Evolutionary conservation across 1,139 yeast genomes (phyloP).

Genomic region (Geotrichum bryndzae): DNA sequence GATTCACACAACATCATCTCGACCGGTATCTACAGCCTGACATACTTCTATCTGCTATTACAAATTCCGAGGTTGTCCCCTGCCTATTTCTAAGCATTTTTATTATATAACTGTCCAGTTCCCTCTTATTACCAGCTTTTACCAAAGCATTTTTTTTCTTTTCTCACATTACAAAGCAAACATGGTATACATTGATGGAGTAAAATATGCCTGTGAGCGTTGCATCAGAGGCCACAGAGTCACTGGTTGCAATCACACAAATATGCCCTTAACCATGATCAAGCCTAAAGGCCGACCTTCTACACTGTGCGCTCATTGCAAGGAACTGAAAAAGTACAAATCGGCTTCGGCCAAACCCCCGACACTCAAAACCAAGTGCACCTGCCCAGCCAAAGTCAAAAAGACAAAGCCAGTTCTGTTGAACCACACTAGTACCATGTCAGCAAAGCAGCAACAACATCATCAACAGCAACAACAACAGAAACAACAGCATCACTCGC

Average conservation of each 20-base stretch:
- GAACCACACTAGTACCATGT: background rate
- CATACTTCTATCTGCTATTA: background rate
- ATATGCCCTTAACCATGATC: constrained; percentile 83
- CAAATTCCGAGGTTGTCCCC: background rate
- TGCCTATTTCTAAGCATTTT: background rate
- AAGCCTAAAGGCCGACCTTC: constrained; percentile 96
- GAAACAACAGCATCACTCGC: background rate
- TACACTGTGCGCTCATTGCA: constrained; percentile 83
- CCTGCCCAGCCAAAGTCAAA: constrained; percentile 52
- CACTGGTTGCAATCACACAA: constrained; percentile 87
- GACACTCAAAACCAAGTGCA: constrained; percentile 45
- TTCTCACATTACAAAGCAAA: constrained; percentile 4
- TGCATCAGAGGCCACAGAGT: constrained; percentile 96
- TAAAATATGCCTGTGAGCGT: constrained; percentile 92
- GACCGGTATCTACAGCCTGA: background rate
- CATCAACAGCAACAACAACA: constrained; percentile 1
- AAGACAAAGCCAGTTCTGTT: constrained; percentile 19
- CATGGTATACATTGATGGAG: constrained; percentile 90
- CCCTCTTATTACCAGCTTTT: background rate
- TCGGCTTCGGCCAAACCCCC: constrained; percentile 68
- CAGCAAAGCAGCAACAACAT: constrained; percentile 1
- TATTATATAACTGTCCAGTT: background rate
- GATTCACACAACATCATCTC: background rate
- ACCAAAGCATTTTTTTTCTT: background rate
- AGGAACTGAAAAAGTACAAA: constrained; percentile 66